These are phyloP conservation scores for Nepenthes gracilis DNA, from an alignment of 148 eudicot species.

Conservation along the genomic window DNA sequence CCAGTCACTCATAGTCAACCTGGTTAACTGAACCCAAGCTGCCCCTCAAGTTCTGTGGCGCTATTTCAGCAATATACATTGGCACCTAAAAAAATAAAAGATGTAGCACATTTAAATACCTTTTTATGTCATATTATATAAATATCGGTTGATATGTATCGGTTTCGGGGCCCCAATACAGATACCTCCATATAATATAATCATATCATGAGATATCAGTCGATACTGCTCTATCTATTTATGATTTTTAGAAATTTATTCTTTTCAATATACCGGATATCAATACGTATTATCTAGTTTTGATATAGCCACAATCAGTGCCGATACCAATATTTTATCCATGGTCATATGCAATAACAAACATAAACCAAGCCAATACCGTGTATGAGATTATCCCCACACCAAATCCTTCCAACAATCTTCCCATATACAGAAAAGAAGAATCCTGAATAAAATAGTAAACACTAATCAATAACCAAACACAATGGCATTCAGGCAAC, in stretches of 20 bases:
- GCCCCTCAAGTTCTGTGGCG: slow-evolving; percentile 92
- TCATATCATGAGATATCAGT: no score
- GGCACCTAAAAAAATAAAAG: slow-evolving; percentile 51
- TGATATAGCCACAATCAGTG: no score
- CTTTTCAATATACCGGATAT: no score
- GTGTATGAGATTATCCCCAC: slow-evolving; percentile 87
- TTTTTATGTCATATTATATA: background rate
- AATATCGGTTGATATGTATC: no score
- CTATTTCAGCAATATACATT: slow-evolving; percentile 91
- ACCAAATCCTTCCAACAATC: slow-evolving; percentile 89
- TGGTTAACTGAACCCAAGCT: slow-evolving; percentile 88
- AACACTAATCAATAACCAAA: background rate
- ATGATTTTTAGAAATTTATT: no score
- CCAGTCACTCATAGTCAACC: slow-evolving; percentile 27
- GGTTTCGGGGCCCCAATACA: no score
- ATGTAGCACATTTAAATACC: background rate
- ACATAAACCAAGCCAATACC: slow-evolving; percentile 23
- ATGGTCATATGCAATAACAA: no score
- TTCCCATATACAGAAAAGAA: slow-evolving; percentile 93
- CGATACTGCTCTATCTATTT: no score
- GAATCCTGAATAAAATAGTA: slow-evolving; percentile 33
- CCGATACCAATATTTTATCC: no score
- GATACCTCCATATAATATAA: no score
- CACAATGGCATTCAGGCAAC: background rate
- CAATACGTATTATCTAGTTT: no score